Percentiles rank a stretch among this genome's conserved stretches.
These are phyloP conservation scores for Fraxinus cuspidata DNA, from an alignment of 257 asterid species.

Conservation along the genomic window DNA sequence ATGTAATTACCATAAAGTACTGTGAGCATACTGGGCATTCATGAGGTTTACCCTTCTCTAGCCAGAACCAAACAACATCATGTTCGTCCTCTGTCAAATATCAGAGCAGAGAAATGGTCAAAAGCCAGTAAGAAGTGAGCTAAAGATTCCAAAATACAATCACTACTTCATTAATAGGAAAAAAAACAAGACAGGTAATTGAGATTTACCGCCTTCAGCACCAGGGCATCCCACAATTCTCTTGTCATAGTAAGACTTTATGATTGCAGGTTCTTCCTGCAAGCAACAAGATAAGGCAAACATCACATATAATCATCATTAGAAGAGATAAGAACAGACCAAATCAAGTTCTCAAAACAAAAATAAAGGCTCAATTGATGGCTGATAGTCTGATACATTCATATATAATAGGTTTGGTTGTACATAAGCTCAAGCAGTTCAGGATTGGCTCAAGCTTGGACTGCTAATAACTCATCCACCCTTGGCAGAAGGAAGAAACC, in stretches of 20 bases:
- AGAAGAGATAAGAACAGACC: neutral
- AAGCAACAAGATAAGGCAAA: conserved; percentile 19
- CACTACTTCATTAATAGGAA: neutral
- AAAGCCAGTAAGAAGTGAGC: neutral
- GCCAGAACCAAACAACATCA: conserved; percentile 98
- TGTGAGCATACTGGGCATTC: conserved; percentile 98
- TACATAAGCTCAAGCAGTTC: neutral
- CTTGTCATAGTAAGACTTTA: conserved; percentile 77
- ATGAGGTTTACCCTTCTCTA: conserved; percentile 88
- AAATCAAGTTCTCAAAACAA: neutral
- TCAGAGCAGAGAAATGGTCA: conserved; percentile 20
- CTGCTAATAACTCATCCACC: neutral
- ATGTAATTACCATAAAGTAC: conserved; percentile 75
- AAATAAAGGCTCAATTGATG: neutral
- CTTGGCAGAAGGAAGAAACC: neutral
- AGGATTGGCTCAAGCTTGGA: neutral
- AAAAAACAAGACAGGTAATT: conserved; percentile 8
- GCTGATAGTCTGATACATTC: neutral
- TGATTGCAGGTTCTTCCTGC: conserved; percentile 93
- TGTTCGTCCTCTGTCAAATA: conserved; percentile 87
- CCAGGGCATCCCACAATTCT: conserved; percentile 99
- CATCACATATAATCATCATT: neutral
- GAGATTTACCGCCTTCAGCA: conserved; percentile 81
- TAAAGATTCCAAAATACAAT: neutral
- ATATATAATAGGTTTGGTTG: neutral